A percentile compares a stretch with the other conserved stretches of the same genome.
Evolutionary conservation across 306 rosid genomes (phyloP).

Genomic region (Trifolium dubium): DNA sequence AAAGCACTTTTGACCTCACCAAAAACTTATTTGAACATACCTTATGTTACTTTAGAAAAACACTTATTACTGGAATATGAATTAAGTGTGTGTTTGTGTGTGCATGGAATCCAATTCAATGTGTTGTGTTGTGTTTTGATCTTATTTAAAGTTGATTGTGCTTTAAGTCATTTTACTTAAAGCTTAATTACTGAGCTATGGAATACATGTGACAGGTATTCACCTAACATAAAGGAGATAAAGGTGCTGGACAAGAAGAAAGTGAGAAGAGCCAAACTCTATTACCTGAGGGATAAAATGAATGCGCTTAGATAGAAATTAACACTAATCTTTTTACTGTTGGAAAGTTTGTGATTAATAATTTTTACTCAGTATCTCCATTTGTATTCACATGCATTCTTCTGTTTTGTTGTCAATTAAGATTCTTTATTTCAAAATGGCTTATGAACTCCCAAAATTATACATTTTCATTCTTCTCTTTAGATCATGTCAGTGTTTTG

Average conservation of each 20-base stretch:
- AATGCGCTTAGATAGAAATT: constrained; percentile 69
- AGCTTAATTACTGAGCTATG: constrained; percentile 15
- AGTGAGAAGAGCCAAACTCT: constrained; percentile 95
- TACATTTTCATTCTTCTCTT: constrained; percentile 19
- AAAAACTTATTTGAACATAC: not conserved
- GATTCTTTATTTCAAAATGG: constrained; percentile 12
- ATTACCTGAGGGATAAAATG: constrained; percentile 90
- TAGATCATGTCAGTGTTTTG: constrained; percentile 23
- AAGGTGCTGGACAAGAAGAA: constrained; percentile 94
- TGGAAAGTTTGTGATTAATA: constrained; percentile 35
- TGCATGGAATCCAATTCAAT: not conserved
- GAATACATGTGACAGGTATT: constrained; percentile 67
- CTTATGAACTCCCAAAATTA: not conserved
- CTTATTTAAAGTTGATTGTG: constrained; percentile 32
- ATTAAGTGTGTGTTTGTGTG: not conserved
- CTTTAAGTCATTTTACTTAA: constrained; percentile 17
- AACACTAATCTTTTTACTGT: constrained; percentile 38
- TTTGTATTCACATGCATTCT: constrained; percentile 32
- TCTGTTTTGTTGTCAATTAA: constrained; percentile 26
- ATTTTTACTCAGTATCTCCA: constrained; percentile 28
- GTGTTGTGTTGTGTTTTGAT: constrained; percentile 7
- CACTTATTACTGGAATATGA: constrained; percentile 4
- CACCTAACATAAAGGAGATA: constrained; percentile 98
- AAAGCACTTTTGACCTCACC: not conserved
- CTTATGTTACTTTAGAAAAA: not conserved